Evolutionary conservation across 116 monocot species (phyloP), one percentile per base, ranked within the genome.

Genomic region (Iris pallida): DNA sequence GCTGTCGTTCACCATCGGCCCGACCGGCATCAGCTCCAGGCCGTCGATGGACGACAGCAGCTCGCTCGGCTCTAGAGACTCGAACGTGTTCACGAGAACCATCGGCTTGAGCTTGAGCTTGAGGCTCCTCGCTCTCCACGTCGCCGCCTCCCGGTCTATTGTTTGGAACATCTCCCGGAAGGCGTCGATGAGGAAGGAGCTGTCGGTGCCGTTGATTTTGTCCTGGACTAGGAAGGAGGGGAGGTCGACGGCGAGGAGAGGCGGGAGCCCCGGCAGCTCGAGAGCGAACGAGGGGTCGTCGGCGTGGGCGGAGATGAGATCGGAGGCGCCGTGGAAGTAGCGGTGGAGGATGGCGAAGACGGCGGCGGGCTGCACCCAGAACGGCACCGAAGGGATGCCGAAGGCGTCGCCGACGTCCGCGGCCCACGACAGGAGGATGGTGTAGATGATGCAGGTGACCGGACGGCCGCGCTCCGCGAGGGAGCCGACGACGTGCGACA

Each of bases 361-460:
- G 57, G 79, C 48, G 40, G 89, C 80, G 1, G 86, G 82, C 68
- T 93, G 92, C 16, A 92, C 75, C 88, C 92, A 88, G 77, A 41
- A 73, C 54, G 55, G 59, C 10, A 19, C 67, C 15, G 72, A 53
- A 12, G 72, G 18, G 16, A 77, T 53, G 14, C 77, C 71, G 17
- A 45, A 53, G 4, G 19, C 45, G 45, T 60, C 19, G 7, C 66
- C 77, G 59, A 77, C 71, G 13, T 52, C 59, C 42, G 55, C 72
- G 16, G 48, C 72, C 78, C 78, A 78, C 1, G 66, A 60, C 6
- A 78, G 30, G 46, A 68, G 44, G 16, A 78, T n/a, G 8, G 78
- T 68, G 54, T 78, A 68, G 42, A 78, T 40, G 44, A 72, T 41
- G 59, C 78, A 68, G 16, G 72, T 61, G 19, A 80, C 75, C 53